Evolutionary conservation across 2,329 filamentous ascomycete genomes (phyloP).

Genomic region (Cytospora chrysosperma): DNA sequence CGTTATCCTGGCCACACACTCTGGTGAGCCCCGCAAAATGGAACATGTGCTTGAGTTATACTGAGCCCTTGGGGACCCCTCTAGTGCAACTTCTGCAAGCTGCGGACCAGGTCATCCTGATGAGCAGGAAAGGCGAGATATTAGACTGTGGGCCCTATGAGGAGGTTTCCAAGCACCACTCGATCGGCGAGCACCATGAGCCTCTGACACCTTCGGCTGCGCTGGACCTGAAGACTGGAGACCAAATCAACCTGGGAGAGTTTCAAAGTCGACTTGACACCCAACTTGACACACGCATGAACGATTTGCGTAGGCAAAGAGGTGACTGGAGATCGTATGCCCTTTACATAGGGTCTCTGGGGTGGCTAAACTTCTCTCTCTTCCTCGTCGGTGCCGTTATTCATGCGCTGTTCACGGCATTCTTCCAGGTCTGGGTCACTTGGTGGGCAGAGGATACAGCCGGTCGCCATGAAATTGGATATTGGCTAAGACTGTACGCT

Average conservation of each 20-base stretch:
- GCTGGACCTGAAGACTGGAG: not conserved
- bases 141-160: not conserved
- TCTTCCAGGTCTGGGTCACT: not conserved
- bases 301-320: not conserved
- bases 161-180: not conserved
- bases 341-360: not conserved
- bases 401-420: not conserved
- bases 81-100: not conserved
- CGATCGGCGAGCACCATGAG: not conserved
- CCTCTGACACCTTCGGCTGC: not conserved
- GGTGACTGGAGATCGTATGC: not conserved
- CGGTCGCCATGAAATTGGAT: not conserved
- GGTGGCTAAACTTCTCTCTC: not conserved
- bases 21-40: not conserved
- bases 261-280: not conserved
- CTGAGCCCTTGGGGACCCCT: not conserved
- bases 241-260: not conserved
- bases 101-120: not conserved
- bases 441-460: not conserved
- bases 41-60: not conserved
- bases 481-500: not conserved
- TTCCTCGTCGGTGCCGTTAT: not conserved
- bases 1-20: constrained; percentile 27
- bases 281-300: not conserved
- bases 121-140: not conserved